Base-by-base conservation (phyloP, 179 eudicot species). In the Pouteria campechiana region DNA sequence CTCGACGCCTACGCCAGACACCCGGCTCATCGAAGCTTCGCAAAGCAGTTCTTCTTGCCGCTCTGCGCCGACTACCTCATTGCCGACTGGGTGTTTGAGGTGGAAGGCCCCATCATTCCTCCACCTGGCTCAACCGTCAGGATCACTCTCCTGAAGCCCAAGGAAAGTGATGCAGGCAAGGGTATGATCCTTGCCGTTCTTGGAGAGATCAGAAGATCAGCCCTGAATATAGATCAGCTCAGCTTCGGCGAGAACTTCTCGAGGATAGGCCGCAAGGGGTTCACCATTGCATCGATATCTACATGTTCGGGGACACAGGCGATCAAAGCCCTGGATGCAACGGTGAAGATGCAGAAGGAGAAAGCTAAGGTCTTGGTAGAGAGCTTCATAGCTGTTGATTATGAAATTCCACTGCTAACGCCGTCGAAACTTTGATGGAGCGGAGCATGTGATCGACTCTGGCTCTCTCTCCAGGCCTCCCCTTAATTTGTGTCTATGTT, bases 31-130 rank as follows among this genome's bases (percentile, higher is more conserved):
- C 34, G 78, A 17, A 15, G 51, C 31, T 83, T 81, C 19, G 86
- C 85, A 8, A 11, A 54, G 11, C 48, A 61, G 27, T 41, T 16
- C 27, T 81, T 78, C 40, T 50, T 46, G 10, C 93, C 95, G 13
- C 67, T 81, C 33, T 53, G 73, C 10, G 86, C 78, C 0, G 95
- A 89, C 41, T n/a, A 71, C 52, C 58, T 89, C 93, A 89, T 89
- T 28, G 75, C 81, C 44, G 95, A 89, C 36, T 90, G 86, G 90
- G 74, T 78, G 0, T 38, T 72, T 2, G 30, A 23, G 3, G 37
- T 64, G 9, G 2, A 33, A n/a, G 70, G 67, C 5, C 54, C 67
- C 48, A 24, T 17, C 3, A 54, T 6, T 3, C 43, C 60, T 0
- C 42, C 48, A 4, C 65, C 93, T 1, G 93, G 93, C 6, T 62